Conservation (phyloP, 169 alveolate genomes). For the Plasmodium falciparum region DNA sequence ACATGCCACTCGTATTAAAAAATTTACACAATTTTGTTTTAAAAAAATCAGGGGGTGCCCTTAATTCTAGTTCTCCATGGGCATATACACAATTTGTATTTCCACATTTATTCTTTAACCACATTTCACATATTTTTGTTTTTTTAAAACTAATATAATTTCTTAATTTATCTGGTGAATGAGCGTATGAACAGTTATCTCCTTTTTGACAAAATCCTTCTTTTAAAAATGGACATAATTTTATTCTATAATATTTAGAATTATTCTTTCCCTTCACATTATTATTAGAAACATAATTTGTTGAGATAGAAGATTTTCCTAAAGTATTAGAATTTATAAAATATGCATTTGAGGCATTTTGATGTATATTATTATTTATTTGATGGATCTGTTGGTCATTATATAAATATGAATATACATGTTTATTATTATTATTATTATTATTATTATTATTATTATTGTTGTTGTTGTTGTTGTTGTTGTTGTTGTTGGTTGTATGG, state of each 20-base stretch:
- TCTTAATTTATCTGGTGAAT: constrained; percentile 33
- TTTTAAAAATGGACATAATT: constrained; percentile 57
- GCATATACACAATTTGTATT: constrained; percentile 83
- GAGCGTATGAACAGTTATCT: constrained; percentile 65
- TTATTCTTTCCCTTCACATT: constrained; percentile 21
- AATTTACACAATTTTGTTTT: constrained; percentile 85
- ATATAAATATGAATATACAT: too few species aligned
- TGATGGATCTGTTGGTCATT: too few species aligned
- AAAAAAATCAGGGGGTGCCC: constrained; percentile 82
- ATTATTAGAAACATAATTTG: not conserved
- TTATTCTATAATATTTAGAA: constrained; percentile 54
- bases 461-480: too few species aligned
- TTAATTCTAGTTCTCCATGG: constrained; percentile 83
- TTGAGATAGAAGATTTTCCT: too few species aligned
- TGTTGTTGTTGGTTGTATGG: too few species aligned
- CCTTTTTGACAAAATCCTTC: constrained; percentile 56
- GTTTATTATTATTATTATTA: too few species aligned
- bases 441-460: too few species aligned
- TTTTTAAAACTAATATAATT: constrained; percentile 28
- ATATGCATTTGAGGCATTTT: too few species aligned
- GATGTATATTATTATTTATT: too few species aligned
- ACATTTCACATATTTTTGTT: constrained; percentile 82
- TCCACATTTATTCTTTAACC: constrained; percentile 83
- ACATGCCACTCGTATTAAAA: constrained; percentile 81
- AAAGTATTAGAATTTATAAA: too few species aligned